Conservation (phyloP, 2,329 filamentous ascomycete species). For the Orbilia ellipsospora region DNA sequence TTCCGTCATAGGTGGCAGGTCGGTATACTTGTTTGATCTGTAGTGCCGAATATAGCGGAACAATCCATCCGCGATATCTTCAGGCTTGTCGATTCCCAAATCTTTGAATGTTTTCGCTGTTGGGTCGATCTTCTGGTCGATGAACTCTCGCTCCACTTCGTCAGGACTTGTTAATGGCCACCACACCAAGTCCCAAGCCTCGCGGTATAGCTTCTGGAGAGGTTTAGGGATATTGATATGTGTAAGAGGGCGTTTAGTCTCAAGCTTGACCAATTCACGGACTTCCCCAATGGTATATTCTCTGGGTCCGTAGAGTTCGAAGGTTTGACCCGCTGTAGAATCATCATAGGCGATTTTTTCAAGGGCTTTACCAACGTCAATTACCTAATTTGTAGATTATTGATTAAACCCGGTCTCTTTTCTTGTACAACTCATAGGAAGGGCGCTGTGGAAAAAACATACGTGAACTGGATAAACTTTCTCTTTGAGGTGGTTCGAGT, state of each 20-base stretch:
- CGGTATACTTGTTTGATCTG: conserved; percentile 87
- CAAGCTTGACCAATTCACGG: conserved; percentile 84
- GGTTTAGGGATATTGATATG: conserved; percentile 91
- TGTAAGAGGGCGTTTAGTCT: conserved; percentile 88
- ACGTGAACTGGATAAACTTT: conserved; percentile 91
- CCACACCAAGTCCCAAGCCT: conserved; percentile 83
- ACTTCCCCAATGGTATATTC: conserved; percentile 92
- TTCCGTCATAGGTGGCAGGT: conserved; percentile 92
- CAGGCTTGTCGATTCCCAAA: conserved; percentile 86
- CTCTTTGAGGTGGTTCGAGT: conserved; percentile 92
- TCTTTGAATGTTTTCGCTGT: conserved; percentile 96
- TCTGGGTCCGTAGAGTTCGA: conserved; percentile 91
- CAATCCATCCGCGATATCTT: conserved; percentile 80
- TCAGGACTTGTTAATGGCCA: conserved; percentile 86
- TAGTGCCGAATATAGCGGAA: conserved; percentile 81
- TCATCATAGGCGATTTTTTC: conserved; percentile 93
- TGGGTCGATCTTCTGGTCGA: conserved; percentile 90
- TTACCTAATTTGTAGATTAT: conserved; percentile 69
- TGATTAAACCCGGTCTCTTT: conserved; percentile 4
- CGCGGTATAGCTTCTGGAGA: conserved; percentile 78
- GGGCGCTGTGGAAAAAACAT: conserved; percentile 59
- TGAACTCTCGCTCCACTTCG: conserved; percentile 89
- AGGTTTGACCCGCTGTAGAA: conserved; percentile 87
- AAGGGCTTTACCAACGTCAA: conserved; percentile 88
- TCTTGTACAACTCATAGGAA: neutral